phyloP scores from a whole-genome alignment of 495 filamentous ascomycete species.

The Hypoxylon fragiforme region DNA sequence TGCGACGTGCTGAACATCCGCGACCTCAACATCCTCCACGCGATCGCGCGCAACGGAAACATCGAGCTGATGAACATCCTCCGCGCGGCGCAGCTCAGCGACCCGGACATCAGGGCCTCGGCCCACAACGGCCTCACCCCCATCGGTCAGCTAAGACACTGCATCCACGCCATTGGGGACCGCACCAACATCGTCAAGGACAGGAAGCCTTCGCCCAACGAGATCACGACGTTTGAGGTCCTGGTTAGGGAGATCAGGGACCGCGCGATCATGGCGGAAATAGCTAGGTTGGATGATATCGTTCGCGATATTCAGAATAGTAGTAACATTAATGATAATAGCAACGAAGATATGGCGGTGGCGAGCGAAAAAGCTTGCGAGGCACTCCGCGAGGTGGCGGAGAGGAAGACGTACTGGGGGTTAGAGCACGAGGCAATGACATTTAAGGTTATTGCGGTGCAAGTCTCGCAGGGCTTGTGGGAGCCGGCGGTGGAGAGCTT shows the following conservation, averaged over 20 bases:
- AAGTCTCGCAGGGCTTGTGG: neutral
- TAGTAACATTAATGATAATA: too few species aligned
- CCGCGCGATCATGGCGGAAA: neutral
- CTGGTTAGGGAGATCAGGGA: conserved; percentile 2
- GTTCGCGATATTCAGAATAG: neutral
- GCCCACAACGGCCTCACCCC: neutral
- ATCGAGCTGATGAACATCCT: neutral
- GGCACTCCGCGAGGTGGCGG: neutral
- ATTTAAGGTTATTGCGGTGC: neutral
- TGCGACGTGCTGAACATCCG: neutral
- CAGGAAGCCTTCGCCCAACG: neutral
- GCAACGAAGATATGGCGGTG: too few species aligned
- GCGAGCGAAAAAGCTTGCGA: neutral
- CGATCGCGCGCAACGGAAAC: neutral
- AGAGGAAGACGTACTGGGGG: neutral
- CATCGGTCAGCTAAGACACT: neutral
- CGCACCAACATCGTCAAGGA: neutral
- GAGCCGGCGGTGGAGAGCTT: neutral
- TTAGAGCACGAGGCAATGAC: neutral
- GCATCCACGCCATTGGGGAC: neutral
- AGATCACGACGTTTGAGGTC: neutral
- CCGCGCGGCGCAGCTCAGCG: neutral
- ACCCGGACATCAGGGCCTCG: neutral
- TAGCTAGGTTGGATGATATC: neutral
- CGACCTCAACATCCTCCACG: neutral